A percentile compares a stretch with the other conserved stretches of the same genome.
phyloP scores from a whole-genome alignment of 192 early-diverging fungal species.

The Entrophospora sp. region DNA sequence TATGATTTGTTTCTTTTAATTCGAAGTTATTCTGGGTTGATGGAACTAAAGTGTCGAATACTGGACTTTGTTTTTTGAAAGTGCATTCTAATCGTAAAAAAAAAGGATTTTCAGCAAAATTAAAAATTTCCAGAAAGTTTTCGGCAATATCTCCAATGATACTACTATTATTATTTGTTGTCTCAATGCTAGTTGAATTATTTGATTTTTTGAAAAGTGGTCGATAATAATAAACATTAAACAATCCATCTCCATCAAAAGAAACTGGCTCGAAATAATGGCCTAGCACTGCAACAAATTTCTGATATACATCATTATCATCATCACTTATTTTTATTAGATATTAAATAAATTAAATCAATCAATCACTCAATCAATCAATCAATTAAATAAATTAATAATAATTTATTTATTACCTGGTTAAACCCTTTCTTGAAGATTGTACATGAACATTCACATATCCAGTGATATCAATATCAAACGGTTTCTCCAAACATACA shows the following conservation, averaged over 20 bases:
- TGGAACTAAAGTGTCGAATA: slow-evolving; percentile 29
- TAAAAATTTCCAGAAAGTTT: slow-evolving; percentile 35
- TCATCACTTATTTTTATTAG: no score
- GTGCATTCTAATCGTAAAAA: slow-evolving; percentile 61
- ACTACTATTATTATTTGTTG: slow-evolving; percentile 23
- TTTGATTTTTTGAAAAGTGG: slow-evolving; percentile 35
- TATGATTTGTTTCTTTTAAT: neutral
- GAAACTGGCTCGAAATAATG: slow-evolving; percentile 55
- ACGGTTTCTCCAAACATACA: slow-evolving; percentile 35
- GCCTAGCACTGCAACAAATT: slow-evolving; percentile 49
- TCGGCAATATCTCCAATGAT: slow-evolving; percentile 30
- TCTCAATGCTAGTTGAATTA: slow-evolving; percentile 28
- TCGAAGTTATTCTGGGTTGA: neutral
- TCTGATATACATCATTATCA: slow-evolving; percentile 30
- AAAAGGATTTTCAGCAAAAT: slow-evolving; percentile 59
- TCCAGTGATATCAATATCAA: slow-evolving; percentile 51
- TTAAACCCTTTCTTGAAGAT: slow-evolving; percentile 20
- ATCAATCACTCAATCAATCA: no score
- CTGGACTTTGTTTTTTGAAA: slow-evolving; percentile 43
- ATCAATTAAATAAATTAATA: no score
- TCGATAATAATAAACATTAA: slow-evolving; percentile 59
- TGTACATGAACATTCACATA: slow-evolving; percentile 46
- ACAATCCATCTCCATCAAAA: slow-evolving; percentile 23
- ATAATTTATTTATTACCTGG: slow-evolving; percentile 33
- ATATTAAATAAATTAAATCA: neutral